Percentiles rank a stretch among this genome's conserved stretches.
These are phyloP conservation scores for Eragrostis curvula DNA, from an alignment of 176 grass and related monocot genomes.

Conservation along the genomic window DNA sequence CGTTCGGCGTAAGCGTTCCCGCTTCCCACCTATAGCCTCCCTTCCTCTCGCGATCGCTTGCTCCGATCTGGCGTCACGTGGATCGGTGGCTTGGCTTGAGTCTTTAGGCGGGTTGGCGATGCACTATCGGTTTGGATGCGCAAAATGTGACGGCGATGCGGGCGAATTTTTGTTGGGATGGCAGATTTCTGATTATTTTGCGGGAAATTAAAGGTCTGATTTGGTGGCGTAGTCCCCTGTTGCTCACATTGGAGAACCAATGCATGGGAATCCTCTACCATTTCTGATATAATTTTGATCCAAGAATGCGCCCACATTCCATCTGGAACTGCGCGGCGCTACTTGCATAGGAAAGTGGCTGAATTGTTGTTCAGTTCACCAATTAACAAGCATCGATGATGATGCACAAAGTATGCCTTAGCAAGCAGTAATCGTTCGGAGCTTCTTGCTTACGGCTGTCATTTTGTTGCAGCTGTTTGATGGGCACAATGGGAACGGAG, in stretches of 20 bases:
- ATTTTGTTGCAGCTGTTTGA: constrained; percentile 83
- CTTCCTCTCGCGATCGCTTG: background rate
- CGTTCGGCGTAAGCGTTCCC: constrained; percentile 53
- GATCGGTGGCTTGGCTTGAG: background rate
- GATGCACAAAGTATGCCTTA: constrained; percentile 6
- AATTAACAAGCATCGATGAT: background rate
- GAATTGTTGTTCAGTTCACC: background rate
- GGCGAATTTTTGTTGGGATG: constrained; percentile 29
- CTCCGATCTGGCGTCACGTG: constrained; percentile 36
- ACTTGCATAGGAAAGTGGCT: background rate
- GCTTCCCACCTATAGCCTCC: too few species aligned
- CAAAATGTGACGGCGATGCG: background rate
- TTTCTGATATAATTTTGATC: background rate
- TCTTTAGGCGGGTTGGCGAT: constrained; percentile 46
- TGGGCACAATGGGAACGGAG: constrained; percentile 85
- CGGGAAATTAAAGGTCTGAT: background rate
- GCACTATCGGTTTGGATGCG: constrained; percentile 37
- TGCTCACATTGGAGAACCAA: background rate
- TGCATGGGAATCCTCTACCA: background rate
- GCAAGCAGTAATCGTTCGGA: background rate
- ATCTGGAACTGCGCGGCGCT: background rate
- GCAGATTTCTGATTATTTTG: constrained; percentile 13
- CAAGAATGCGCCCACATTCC: background rate
- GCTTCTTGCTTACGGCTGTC: background rate
- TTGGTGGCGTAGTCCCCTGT: background rate